Evolutionary conservation across 805 yeast species (phyloP).

Genomic region (Kodamaea sagamina): DNA sequence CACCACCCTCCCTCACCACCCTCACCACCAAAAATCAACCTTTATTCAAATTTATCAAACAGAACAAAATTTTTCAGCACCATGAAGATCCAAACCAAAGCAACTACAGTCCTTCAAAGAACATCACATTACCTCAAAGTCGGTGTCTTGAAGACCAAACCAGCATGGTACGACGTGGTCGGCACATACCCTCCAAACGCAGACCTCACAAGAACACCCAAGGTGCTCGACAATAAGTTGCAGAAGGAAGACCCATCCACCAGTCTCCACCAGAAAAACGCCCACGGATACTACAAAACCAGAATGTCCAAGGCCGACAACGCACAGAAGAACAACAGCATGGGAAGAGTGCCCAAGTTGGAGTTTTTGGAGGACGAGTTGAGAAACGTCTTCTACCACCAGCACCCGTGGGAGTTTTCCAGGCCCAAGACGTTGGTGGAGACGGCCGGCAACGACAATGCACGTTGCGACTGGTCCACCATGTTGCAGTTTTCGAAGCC

Average conservation of each 20-base stretch:
- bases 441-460: conserved; percentile 59
- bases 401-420: conserved; percentile 98
- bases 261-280: conserved; percentile 22
- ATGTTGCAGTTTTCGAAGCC: conserved; percentile 72
- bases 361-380: conserved; percentile 74
- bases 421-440: conserved; percentile 85
- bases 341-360: conserved; percentile 56
- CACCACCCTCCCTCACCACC: not conserved
- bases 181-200: conserved; percentile 79
- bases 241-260: conserved; percentile 33
- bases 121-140: conserved; percentile 74
- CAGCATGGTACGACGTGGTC: conserved; percentile 88
- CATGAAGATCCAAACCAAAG: conserved; percentile 68
- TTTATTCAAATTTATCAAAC: not conserved
- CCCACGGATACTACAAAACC: conserved; percentile 45
- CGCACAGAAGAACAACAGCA: conserved; percentile 37
- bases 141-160: conserved; percentile 69
- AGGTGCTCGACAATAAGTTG: conserved; percentile 26
- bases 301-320: conserved; percentile 41
- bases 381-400: conserved; percentile 79
- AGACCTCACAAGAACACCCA: conserved; percentile 53
- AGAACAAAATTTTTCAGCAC: conserved; percentile 12
- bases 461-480: conserved; percentile 71
- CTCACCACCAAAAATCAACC: not conserved
- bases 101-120: conserved; percentile 74